These are phyloP conservation scores for Neurospora sp. DNA, from an alignment of 495 filamentous ascomycete species.

Conservation along the genomic window DNA sequence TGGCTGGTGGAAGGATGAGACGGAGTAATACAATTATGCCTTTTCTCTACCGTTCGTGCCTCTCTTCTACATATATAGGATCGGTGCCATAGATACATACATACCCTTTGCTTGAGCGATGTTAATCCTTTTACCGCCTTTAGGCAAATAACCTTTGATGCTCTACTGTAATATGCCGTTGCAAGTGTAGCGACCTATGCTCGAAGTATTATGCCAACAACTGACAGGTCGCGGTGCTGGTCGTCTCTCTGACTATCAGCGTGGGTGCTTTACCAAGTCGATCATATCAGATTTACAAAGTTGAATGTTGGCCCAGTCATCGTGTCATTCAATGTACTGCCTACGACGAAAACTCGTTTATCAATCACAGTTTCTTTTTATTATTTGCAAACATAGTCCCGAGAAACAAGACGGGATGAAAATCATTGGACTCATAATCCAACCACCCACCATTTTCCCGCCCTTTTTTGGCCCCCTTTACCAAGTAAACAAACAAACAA, in stretches of 20 bases:
- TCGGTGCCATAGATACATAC: background rate
- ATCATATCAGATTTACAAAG: background rate
- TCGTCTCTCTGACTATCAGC: background rate
- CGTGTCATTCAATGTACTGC: background rate
- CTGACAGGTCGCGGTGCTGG: background rate
- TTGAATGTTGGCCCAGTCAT: background rate
- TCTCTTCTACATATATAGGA: background rate
- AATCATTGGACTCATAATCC: background rate
- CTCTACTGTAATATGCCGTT: background rate
- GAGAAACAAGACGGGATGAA: background rate
- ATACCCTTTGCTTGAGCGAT: background rate
- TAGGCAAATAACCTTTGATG: background rate
- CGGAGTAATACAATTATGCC: background rate
- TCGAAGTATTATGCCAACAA: background rate
- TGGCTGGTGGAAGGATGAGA: background rate
- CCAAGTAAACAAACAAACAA: background rate
- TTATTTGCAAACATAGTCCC: background rate
- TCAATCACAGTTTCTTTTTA: background rate
- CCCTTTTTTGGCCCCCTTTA: background rate
- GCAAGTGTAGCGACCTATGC: background rate
- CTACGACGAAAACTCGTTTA: background rate
- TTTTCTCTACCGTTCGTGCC: background rate
- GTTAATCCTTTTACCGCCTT: background rate
- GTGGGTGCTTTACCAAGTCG: background rate
- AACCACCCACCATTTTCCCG: background rate